Evolutionary conservation across 257 asterid genomes (phyloP), one percentile per base, ranked within the genome.

Genomic region (Ballota nigra): DNA sequence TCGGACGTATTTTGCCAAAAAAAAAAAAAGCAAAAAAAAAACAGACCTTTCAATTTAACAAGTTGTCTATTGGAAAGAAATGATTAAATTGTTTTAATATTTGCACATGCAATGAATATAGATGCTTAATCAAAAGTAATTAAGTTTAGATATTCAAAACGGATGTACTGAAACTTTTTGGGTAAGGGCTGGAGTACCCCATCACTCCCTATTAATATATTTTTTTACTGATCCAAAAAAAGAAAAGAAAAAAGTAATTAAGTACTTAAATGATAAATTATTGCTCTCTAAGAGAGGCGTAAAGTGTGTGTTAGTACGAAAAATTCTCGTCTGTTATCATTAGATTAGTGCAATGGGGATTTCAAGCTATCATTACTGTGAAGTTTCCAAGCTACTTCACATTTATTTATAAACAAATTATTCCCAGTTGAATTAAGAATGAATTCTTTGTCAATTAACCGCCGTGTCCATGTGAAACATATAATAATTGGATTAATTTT

Each of bases 331-430:
- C 38, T 69, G 45, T 6, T 55, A 75, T n/a, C n/a, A 79, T 79
- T 75, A 72, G 72, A 64, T 69, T 57, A 52, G 68, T 61, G 52
- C 29, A 18, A 11, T 24, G 13, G 67, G 31, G 38, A 63, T 52
- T 26, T 49, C 33, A 49, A 60, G 43, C 60, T 62, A 59, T 75
- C 74, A 63, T 64, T 33, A 23, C 49, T 51, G 2, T 38, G 79
- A 78, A 78, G 75, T 57, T 78, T 82, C 83, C 73, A 58, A 57
- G 75, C 81, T 38, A 75, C 74, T 78, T 63, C 79, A 72, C 67
- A 65, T 69, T 36, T 28, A 11, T 57, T 45, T 66, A 49, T 33
- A 8, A 16, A 31, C 0, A 52, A 52, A 23, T 9, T 23, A 7
- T 23, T 56, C 16, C 20, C 66, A 63, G 34, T 45, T 51, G 1